These are phyloP conservation scores for Ganoderma lingzhi DNA, from an alignment of 1,284 basidiomycete genomes.

Conservation along the genomic window DNA sequence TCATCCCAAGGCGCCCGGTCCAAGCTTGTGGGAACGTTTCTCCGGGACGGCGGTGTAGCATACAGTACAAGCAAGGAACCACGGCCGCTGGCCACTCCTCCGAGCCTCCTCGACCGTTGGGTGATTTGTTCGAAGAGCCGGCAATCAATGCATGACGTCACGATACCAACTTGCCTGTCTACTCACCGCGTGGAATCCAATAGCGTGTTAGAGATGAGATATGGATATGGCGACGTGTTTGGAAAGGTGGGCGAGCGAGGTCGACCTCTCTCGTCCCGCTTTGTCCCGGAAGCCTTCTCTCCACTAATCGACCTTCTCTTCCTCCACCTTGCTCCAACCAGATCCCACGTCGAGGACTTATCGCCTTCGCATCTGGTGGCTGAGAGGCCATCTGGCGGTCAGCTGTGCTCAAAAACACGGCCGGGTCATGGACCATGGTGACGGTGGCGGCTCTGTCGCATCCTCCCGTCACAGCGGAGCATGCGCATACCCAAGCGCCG, in stretches of 20 bases:
- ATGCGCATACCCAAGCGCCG: not conserved
- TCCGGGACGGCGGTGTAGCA: too few species aligned
- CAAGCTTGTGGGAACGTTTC: too few species aligned
- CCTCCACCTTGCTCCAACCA: not conserved
- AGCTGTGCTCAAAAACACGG: not conserved
- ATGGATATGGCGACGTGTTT: not conserved
- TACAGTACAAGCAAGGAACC: not conserved
- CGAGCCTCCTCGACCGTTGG: not conserved
- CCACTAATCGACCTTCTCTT: not conserved
- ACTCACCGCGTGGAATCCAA: not conserved
- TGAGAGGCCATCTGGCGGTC: not conserved
- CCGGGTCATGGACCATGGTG: constrained; percentile 6
- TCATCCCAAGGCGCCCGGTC: too few species aligned
- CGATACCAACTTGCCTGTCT: not conserved
- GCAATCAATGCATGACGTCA: not conserved
- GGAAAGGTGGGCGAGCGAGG: not conserved
- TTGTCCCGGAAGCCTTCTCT: not conserved
- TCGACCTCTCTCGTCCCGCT: not conserved
- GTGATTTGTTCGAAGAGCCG: not conserved
- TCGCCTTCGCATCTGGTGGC: not conserved
- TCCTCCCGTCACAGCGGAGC: not conserved
- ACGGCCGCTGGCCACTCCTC: not conserved
- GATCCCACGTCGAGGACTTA: not conserved
- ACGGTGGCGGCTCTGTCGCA: not conserved
- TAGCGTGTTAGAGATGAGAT: not conserved